These are phyloP conservation scores for Microbotryum lychnidis-dioicae DNA, from an alignment of 1,284 basidiomycete genomes.

Conservation along the genomic window DNA sequence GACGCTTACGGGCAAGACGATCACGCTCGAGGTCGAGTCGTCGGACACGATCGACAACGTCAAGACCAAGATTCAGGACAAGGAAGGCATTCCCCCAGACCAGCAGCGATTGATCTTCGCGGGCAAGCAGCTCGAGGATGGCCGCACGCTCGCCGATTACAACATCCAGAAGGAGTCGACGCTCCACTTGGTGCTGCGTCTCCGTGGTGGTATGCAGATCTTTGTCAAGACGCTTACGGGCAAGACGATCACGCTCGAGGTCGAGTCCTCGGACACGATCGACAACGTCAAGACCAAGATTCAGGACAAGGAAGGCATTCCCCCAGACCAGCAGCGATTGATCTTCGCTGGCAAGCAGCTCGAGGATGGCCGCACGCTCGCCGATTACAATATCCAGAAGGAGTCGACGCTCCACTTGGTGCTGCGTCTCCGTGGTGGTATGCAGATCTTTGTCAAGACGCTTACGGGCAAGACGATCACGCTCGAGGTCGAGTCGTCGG, in stretches of 20 bases:
- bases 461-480: conserved; percentile 98
- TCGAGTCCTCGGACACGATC: conserved; percentile 77
- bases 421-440: conserved; percentile 68
- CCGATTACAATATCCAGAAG: conserved; percentile 94
- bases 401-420: conserved; percentile 94
- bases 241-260: conserved; percentile 92
- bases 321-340: conserved; percentile 85
- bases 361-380: conserved; percentile 87
- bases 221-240: conserved; percentile 66
- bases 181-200: conserved; percentile 91
- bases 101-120: conserved; percentile 88
- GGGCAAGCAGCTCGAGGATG: conserved; percentile 93
- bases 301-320: conserved; percentile 41
- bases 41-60: conserved; percentile 54
- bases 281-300: conserved; percentile 57
- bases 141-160: conserved; percentile 85
- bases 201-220: conserved; percentile 73
- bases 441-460: conserved; percentile 92
- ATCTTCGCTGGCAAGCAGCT: conserved; percentile 91
- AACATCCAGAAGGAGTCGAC: conserved; percentile 99
- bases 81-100: conserved; percentile 57
- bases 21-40: conserved; percentile 52
- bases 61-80: conserved; percentile 44
- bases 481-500: conserved; percentile 74
- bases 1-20: conserved; percentile 86